A percentile compares a stretch with the other conserved stretches of the same genome.
Evolutionary conservation across 2,329 filamentous ascomycete genomes (phyloP).

Genomic region (Penicillium sp.): DNA sequence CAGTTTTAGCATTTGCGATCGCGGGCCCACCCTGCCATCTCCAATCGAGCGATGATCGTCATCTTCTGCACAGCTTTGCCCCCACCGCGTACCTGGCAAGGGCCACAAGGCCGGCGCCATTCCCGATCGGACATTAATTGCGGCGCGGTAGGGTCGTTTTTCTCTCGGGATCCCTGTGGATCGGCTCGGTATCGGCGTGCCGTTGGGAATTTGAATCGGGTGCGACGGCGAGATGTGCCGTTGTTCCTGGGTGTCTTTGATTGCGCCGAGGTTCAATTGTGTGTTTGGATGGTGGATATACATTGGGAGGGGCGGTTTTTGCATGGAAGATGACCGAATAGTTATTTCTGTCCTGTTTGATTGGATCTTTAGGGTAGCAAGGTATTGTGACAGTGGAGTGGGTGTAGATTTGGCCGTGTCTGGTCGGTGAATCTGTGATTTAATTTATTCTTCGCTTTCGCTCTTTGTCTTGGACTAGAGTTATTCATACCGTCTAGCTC

Average conservation of each 20-base stretch:
- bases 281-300: background rate
- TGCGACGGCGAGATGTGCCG: background rate
- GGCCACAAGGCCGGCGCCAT: background rate
- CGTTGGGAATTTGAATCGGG: background rate
- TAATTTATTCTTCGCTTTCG: conserved; percentile 2
- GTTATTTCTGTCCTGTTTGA: background rate
- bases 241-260: background rate
- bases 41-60: conserved; percentile 9
- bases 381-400: background rate
- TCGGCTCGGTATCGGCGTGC: conserved; percentile 11
- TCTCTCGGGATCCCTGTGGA: conserved; percentile 9
- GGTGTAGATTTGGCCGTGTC: background rate
- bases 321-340: conserved; percentile 2
- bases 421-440: background rate
- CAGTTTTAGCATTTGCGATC: conserved; percentile 6
- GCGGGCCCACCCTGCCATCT: conserved; percentile 1
- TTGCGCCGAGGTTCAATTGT: background rate
- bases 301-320: background rate
- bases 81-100: background rate
- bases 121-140: background rate
- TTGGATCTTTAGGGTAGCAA: background rate
- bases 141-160: background rate
- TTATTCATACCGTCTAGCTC: background rate
- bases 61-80: background rate
- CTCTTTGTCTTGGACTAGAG: background rate